Conservation (phyloP, 1,139 yeast genomes). For the Petasospora rhodanensis region DNA sequence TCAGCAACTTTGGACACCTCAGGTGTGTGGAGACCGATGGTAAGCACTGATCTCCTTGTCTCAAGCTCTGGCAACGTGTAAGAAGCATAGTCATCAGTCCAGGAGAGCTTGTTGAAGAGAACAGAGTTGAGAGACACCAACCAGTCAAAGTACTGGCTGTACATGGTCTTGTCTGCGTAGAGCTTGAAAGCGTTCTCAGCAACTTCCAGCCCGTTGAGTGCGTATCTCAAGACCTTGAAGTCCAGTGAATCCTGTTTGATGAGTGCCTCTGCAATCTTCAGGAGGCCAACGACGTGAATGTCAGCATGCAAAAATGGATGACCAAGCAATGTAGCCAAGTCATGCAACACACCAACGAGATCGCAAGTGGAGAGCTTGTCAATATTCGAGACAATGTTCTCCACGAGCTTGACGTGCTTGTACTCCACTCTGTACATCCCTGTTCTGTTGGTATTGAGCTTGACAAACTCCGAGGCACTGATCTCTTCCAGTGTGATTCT, state of each 20-base stretch:
- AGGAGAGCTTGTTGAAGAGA: slow-evolving; percentile 21
- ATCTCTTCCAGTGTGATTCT: slow-evolving; percentile 33
- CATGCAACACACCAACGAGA: slow-evolving; percentile 29
- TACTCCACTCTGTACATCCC: slow-evolving; percentile 44
- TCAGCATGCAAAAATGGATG: slow-evolving; percentile 23
- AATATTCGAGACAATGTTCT: slow-evolving; percentile 28
- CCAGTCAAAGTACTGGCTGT: slow-evolving; percentile 27
- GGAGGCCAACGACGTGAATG: slow-evolving; percentile 26
- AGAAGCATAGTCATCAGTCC: slow-evolving; percentile 21
- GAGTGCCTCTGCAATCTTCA: slow-evolving; percentile 18
- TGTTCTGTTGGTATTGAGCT: slow-evolving; percentile 42
- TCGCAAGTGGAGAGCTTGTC: slow-evolving; percentile 26
- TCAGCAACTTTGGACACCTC: slow-evolving; percentile 34
- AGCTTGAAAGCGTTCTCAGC: slow-evolving; percentile 21
- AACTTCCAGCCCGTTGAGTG: slow-evolving; percentile 23
- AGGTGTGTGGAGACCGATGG: slow-evolving; percentile 25
- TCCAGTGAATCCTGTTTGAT: slow-evolving; percentile 21
- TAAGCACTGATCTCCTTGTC: slow-evolving; percentile 32
- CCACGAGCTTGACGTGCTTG: slow-evolving; percentile 26
- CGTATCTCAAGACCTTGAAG: slow-evolving; percentile 23
- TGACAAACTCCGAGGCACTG: slow-evolving; percentile 27
- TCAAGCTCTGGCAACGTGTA: slow-evolving; percentile 34
- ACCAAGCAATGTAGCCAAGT: slow-evolving; percentile 29
- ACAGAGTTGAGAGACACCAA: slow-evolving; percentile 23
- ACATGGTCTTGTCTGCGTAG: slow-evolving; percentile 7